These are phyloP conservation scores for Suaeda aralocaspica DNA, from an alignment of 148 eudicot genomes.

Conservation along the genomic window DNA sequence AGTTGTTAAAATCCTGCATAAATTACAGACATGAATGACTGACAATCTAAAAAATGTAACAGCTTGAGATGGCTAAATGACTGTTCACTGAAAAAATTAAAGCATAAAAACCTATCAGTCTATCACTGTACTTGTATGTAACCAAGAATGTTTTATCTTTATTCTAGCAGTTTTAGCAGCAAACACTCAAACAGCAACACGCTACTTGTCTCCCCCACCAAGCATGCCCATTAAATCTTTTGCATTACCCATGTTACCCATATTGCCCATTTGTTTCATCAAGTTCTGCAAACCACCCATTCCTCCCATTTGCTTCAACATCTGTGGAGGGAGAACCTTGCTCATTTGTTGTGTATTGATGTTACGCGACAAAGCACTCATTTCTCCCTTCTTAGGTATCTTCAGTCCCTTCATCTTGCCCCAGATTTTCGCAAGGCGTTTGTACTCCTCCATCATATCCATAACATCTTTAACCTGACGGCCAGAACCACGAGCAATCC, in stretches of 20 bases:
- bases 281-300: slow-evolving; percentile 79
- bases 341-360: slow-evolving; percentile 91
- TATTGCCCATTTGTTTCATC: slow-evolving; percentile 78
- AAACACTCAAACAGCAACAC: not conserved
- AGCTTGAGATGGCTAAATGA: not conserved
- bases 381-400: slow-evolving; percentile 89
- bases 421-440: slow-evolving; percentile 81
- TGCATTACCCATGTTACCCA: slow-evolving; percentile 40
- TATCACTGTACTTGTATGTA: slow-evolving; percentile 21
- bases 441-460: slow-evolving; percentile 91
- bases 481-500: slow-evolving; percentile 91
- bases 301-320: slow-evolving; percentile 90
- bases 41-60: not conserved
- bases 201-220: slow-evolving; percentile 68
- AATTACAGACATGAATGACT: not conserved
- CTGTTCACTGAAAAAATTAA: not conserved
- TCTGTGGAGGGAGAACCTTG: slow-evolving; percentile 81
- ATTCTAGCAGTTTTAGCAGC: not conserved
- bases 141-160: not conserved
- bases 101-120: slow-evolving; percentile 14
- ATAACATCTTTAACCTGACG: slow-evolving; percentile 64
- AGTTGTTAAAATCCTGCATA: not conserved
- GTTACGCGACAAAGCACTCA: slow-evolving; percentile 82
- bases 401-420: slow-evolving; percentile 97
- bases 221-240: slow-evolving; percentile 96